These are phyloP conservation scores for Nyctanthes arbortristis DNA, from an alignment of 257 asterid genomes.

Conservation along the genomic window DNA sequence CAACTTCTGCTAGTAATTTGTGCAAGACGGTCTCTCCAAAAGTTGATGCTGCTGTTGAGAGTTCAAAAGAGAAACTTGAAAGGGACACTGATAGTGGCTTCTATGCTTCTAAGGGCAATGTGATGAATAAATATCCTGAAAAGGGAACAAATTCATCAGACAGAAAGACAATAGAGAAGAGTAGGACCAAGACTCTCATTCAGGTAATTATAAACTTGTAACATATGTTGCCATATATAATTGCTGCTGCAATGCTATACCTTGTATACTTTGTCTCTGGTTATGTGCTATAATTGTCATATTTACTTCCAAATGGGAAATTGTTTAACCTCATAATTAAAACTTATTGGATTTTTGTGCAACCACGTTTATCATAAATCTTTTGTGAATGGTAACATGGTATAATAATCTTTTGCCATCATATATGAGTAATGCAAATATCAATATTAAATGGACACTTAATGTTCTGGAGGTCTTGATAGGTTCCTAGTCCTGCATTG, in stretches of 20 bases:
- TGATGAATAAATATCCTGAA: not conserved
- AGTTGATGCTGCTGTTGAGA: not conserved
- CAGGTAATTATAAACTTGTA: constrained; percentile 12
- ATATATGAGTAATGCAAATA: no score
- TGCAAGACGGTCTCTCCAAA: not conserved
- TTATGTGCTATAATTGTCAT: not conserved
- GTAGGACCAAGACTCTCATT: constrained; percentile 6
- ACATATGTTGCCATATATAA: not conserved
- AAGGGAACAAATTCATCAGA: not conserved
- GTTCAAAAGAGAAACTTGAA: not conserved
- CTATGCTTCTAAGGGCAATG: not conserved
- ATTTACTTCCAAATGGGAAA: no score
- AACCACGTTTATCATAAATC: no score
- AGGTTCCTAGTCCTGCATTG: no score
- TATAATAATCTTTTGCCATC: no score
- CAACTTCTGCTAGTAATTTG: not conserved
- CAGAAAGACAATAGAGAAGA: not conserved
- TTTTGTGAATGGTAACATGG: no score
- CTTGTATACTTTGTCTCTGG: not conserved
- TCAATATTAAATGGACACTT: no score
- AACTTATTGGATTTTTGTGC: no score
- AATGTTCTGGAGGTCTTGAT: no score
- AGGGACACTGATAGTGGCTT: not conserved
- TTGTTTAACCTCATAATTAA: no score
- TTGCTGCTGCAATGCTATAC: no score